A percentile compares a stretch with the other conserved stretches of the same genome.
Conservation (phyloP, 768 basidiomycete species). For the Lactifluus echinatus region DNA sequence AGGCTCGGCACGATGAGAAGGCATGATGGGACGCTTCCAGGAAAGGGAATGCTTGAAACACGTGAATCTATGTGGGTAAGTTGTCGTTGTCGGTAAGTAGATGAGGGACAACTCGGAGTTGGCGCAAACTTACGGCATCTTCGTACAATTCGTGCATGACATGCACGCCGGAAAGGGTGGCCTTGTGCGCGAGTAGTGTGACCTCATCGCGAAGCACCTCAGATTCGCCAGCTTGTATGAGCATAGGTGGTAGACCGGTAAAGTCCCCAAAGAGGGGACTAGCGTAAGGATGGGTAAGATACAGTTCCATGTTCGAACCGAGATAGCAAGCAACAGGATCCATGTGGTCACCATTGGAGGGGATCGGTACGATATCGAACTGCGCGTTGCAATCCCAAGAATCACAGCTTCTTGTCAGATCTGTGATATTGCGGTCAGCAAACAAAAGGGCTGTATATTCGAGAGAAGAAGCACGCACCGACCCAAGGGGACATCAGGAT, state of each 20-base stretch:
- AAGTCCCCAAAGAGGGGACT: conserved; percentile 92
- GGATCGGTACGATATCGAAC: conserved; percentile 77
- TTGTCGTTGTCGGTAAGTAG: neutral
- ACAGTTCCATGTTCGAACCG: conserved; percentile 68
- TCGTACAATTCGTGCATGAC: conserved; percentile 86
- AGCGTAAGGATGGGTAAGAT: conserved; percentile 93
- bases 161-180: conserved; percentile 73
- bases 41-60: conserved; percentile 87
- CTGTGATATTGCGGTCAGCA: conserved; percentile 31
- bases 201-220: conserved; percentile 96
- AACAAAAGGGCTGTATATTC: neutral
- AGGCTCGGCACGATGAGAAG: conserved; percentile 61
- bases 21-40: conserved; percentile 55
- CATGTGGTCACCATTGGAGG: conserved; percentile 69
- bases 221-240: conserved; percentile 89
- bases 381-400: conserved; percentile 92
- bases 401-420: conserved; percentile 93
- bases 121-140: conserved; percentile 61
- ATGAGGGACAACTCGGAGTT: neutral
- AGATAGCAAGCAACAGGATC: conserved; percentile 94
- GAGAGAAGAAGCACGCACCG: conserved; percentile 44
- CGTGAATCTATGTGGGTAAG: conserved; percentile 62
- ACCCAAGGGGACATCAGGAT: conserved; percentile 96
- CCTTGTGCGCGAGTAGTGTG: conserved; percentile 87
- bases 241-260: conserved; percentile 74